Evolutionary conservation across 352 stramenopile species (phyloP).

Genomic region (Peronospora belbahrii): DNA sequence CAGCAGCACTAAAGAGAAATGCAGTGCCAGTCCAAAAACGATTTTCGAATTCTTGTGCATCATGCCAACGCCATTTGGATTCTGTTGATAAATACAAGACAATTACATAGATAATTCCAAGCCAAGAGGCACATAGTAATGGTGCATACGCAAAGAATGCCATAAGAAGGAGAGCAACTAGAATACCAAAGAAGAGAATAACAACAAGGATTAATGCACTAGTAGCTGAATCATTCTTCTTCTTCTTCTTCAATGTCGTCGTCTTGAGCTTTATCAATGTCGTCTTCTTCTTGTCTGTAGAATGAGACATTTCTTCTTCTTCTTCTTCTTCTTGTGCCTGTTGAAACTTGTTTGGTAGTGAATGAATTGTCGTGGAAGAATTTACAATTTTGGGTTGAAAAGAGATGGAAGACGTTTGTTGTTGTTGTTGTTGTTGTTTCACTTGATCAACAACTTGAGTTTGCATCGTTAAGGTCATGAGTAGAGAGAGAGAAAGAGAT

Average conservation of each 20-base stretch:
- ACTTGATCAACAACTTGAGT: constrained; percentile 19
- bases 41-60: constrained; percentile 94
- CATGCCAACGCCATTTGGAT: constrained; percentile 80
- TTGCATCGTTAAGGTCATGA: constrained; percentile 29
- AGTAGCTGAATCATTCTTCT: constrained; percentile 34
- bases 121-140: constrained; percentile 69
- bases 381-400: no score
- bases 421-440: no score
- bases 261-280: neutral
- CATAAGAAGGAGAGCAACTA: constrained; percentile 61
- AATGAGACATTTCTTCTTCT: no score
- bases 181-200: constrained; percentile 56
- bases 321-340: no score
- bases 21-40: constrained; percentile 94
- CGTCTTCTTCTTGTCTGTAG: no score
- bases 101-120: constrained; percentile 79
- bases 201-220: constrained; percentile 65
- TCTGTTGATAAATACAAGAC: constrained; percentile 76
- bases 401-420: constrained; percentile 18
- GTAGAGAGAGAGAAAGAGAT: neutral
- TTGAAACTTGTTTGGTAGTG: no score
- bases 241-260: no score
- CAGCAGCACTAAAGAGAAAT: constrained; percentile 87
- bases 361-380: no score
- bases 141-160: constrained; percentile 79